Evolutionary conservation across 2,329 filamentous ascomycete species (phyloP).

Genomic region (Teratosphaeria zuluensis): DNA sequence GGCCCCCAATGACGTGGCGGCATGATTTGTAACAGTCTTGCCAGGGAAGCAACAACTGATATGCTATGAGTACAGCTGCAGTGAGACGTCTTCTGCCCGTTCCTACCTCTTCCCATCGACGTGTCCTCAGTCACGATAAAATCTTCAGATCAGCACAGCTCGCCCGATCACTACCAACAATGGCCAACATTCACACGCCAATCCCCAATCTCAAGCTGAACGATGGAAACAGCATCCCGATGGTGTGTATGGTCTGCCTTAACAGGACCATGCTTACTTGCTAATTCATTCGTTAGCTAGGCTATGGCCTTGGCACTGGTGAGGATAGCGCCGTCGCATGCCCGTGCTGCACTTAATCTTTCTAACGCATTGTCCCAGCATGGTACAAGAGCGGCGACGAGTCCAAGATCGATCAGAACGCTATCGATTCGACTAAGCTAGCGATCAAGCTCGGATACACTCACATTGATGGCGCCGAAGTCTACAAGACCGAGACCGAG

Average conservation of each 20-base stretch:
- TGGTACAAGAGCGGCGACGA: conserved; percentile 47
- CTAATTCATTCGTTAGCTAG: conserved; percentile 41
- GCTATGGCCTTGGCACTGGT: conserved; percentile 43
- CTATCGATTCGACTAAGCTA: conserved; percentile 47
- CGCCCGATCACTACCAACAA: conserved; percentile 4
- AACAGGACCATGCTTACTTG: neutral
- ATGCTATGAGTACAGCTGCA: neutral
- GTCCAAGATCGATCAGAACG: conserved; percentile 45
- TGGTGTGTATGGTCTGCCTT: conserved; percentile 44
- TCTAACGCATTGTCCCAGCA: conserved; percentile 52
- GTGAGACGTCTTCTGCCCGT: neutral
- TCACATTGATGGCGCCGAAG: conserved; percentile 66
- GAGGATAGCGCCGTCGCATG: neutral
- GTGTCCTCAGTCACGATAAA: neutral
- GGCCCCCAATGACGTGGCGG: neutral
- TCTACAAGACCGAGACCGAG: conserved; percentile 44
- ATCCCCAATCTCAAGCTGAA: conserved; percentile 60
- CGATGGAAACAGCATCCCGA: conserved; percentile 62
- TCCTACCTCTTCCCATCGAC: neutral
- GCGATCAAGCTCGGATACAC: conserved; percentile 62
- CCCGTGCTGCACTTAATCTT: neutral
- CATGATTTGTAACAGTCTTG: too few species aligned
- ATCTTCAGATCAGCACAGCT: neutral
- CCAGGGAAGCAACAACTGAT: neutral
- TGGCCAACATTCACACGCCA: conserved; percentile 25